Conservation (phyloP, 2,329 filamentous ascomycete species). For the Biscogniauxia sp. region DNA sequence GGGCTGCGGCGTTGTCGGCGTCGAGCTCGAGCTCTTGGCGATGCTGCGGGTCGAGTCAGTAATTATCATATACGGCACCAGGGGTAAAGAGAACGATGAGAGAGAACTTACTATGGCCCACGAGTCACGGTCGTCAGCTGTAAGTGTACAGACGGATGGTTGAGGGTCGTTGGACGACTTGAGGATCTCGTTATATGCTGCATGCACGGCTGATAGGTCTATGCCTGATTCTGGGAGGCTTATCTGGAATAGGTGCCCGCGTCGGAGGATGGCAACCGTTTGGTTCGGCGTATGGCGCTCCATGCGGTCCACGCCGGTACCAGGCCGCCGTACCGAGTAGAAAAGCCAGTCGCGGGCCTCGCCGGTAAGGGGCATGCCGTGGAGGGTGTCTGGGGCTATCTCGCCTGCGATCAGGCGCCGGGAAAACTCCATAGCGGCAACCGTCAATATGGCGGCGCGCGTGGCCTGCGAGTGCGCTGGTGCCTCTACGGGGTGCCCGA, state of each 20-base stretch:
- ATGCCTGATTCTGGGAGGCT: neutral
- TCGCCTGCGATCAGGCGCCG: slow-evolving; percentile 4
- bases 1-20: slow-evolving; percentile 3
- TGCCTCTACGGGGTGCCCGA: slow-evolving; percentile 11
- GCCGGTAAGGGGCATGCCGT: slow-evolving; percentile 2
- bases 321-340: slow-evolving; percentile 10
- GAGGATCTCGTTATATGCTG: slow-evolving; percentile 11
- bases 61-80: neutral
- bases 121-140: slow-evolving; percentile 15
- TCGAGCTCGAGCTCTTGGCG: slow-evolving; percentile 10
- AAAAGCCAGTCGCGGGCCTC: slow-evolving; percentile 15
- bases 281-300: slow-evolving; percentile 5
- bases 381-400: slow-evolving; percentile 3
- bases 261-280: slow-evolving; percentile 13
- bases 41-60: neutral
- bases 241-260: slow-evolving; percentile 17
- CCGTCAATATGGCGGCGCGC: slow-evolving; percentile 15
- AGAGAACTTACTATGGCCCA: slow-evolving; percentile 12
- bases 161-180: slow-evolving; percentile 1
- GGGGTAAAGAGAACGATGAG: neutral
- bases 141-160: slow-evolving; percentile 9
- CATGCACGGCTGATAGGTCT: slow-evolving; percentile 1
- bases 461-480: slow-evolving; percentile 12
- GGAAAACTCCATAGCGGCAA: slow-evolving; percentile 11
- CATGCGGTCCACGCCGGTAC: slow-evolving; percentile 6